Conservation (phyloP, 2,329 filamentous ascomycete genomes). For the Hymenotorrendiella dingleyae region DNA sequence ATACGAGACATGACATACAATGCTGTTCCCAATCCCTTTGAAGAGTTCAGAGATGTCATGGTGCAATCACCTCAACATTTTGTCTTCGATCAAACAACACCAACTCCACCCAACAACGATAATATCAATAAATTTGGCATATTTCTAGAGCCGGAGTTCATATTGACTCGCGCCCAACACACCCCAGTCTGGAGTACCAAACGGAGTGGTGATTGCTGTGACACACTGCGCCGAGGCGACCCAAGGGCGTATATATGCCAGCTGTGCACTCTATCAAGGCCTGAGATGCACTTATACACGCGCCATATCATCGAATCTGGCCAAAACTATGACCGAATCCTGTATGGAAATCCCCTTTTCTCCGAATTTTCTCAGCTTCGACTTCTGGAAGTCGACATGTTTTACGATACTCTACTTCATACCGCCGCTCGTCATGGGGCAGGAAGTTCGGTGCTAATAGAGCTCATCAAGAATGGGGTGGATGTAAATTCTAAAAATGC, state of each 20-base stretch:
- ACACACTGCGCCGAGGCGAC: conserved; percentile 2
- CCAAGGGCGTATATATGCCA: conserved; percentile 1
- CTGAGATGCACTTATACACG: background rate
- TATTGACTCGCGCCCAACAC: too few species aligned
- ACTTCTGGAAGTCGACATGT: conserved; percentile 4
- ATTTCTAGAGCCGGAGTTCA: too few species aligned
- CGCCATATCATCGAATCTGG: background rate
- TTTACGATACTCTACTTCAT: conserved; percentile 8
- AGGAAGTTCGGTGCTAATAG: background rate
- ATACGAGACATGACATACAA: too few species aligned
- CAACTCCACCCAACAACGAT: too few species aligned
- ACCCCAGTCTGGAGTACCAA: too few species aligned
- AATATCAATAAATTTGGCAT: too few species aligned
- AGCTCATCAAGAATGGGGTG: conserved; percentile 4
- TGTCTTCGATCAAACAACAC: too few species aligned
- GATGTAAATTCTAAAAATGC: conserved; percentile 6
- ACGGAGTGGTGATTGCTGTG: conserved; percentile 1
- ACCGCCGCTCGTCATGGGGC: conserved; percentile 2
- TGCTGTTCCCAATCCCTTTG: too few species aligned
- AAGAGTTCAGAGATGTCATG: too few species aligned
- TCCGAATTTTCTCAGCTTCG: background rate
- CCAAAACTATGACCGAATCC: background rate
- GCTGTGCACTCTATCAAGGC: background rate
- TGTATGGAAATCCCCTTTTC: background rate
- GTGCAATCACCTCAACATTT: too few species aligned